Conservation (phyloP, 768 basidiomycete species). For the Lactarius akahatsu region DNA sequence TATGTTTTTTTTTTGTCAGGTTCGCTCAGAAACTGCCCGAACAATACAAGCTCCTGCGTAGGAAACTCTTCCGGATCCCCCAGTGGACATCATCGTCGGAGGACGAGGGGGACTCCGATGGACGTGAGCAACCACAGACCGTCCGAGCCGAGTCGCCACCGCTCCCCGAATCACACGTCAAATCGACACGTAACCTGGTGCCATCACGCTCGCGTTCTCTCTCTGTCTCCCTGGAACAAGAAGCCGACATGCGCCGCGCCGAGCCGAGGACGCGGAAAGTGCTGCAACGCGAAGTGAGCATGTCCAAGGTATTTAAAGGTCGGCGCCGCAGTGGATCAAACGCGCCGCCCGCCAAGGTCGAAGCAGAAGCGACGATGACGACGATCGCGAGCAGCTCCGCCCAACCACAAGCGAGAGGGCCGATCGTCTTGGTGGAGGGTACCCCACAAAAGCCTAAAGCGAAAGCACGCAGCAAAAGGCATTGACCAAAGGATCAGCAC, state of each 20-base stretch:
- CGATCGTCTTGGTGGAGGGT: conserved; percentile 33
- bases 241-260: conserved; percentile 45
- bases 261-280: conserved; percentile 44
- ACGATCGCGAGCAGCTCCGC: conserved; percentile 1
- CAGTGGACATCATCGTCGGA: conserved; percentile 18
- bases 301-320: conserved; percentile 68
- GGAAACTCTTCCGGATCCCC: conserved; percentile 29
- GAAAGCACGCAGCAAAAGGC: conserved; percentile 10
- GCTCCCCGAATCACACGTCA: neutral
- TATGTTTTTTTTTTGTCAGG: neutral
- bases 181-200: neutral
- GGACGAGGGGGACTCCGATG: conserved; percentile 15
- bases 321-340: conserved; percentile 32
- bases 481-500: neutral
- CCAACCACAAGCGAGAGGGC: conserved; percentile 29
- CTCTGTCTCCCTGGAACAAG: conserved; percentile 69
- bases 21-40: conserved; percentile 13
- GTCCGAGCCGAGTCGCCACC: neutral
- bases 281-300: conserved; percentile 72
- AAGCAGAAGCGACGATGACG: conserved; percentile 16
- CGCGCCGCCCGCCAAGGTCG: conserved; percentile 28
- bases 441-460: conserved; percentile 30
- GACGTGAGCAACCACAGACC: neutral
- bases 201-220: conserved; percentile 40
- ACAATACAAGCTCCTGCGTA: conserved; percentile 30